Evolutionary conservation across 1,284 basidiomycete species (phyloP), one percentile per base, ranked within the genome.

Genomic region (Malassezia japonica): DNA sequence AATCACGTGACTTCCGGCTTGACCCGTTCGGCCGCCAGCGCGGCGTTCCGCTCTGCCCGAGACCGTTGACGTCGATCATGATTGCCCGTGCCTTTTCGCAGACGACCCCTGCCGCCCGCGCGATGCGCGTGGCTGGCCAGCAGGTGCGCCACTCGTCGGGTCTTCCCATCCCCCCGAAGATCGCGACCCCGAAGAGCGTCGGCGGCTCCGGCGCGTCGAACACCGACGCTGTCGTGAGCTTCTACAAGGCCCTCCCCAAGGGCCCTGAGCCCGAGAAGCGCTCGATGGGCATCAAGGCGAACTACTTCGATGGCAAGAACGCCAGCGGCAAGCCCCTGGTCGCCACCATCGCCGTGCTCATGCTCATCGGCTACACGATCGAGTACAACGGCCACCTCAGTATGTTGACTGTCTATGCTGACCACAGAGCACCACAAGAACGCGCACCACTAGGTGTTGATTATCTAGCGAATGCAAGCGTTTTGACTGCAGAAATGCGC

Each of bases 211-310:
- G 87, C 60, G 85, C 84, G 49, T 82, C 81, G 47, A 83, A 85
- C 62, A 85, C 92, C 50, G 79, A 81, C 52, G 82, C 83, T 33
- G 84, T 94, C 71, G 87, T 94, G 60, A 82, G 85, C 70, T 94
- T 94, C 77, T 95, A 95, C 80, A 89, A 86, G 62, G 87, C 86
- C 74, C 80, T 95, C 42, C 90, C 89, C 62, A 79, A 79, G 70
- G 78, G 78, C 43, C 64, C 80, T 44, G 81, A 83, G 43, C 78
- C 85, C n/a, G 74, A 79, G 42, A 77, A 80, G 41, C 75, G 78
- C 51, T 71, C 77, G n/a, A 85, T 85, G 23, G 76, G 77, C 31
- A 76, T 91, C 71, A 86, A 87, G 74, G 85, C 74, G 46, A 78
- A 82, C 41, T 87, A 78, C 76, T 89, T 90, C 76, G 82, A 81